Percentiles rank a stretch among this genome's conserved stretches.
Conservation (phyloP, 345 rosid genomes). For the Syzygium oleosum region DNA sequence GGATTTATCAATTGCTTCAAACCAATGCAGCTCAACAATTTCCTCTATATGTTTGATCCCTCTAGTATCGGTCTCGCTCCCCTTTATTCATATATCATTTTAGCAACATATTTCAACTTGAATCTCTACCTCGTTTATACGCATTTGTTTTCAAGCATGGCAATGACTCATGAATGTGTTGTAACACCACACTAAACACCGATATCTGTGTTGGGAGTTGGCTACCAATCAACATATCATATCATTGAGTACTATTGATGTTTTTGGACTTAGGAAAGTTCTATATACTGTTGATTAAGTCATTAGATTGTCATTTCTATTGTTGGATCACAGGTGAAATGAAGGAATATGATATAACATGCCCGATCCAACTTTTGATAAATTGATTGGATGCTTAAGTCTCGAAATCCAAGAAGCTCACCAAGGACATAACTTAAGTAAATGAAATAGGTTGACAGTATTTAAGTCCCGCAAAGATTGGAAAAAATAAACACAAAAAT, state of each 20-base stretch:
- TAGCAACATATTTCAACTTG: no score
- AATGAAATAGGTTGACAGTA: not conserved
- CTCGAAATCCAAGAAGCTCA: not conserved
- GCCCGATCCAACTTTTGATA: not conserved
- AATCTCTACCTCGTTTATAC: no score
- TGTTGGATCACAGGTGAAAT: not conserved
- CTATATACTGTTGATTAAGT: not conserved
- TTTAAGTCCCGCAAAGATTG: not conserved
- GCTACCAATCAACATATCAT: not conserved
- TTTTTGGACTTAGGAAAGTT: not conserved
- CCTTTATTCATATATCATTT: no score
- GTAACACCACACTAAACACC: not conserved
- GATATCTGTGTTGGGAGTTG: not conserved
- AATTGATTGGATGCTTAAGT: not conserved
- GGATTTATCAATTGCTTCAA: not conserved
- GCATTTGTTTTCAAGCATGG: not conserved
- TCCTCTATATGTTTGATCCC: no score
- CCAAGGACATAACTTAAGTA: not conserved
- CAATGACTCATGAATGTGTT: not conserved
- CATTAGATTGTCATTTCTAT: not conserved
- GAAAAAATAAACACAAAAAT: not conserved
- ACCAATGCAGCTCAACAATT: not conserved
- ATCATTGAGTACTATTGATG: not conserved
- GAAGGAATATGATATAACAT: not conserved
- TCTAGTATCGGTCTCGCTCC: no score